Evolutionary conservation across 768 basidiomycete species (phyloP).

Genomic region (Panellus pusillus): DNA sequence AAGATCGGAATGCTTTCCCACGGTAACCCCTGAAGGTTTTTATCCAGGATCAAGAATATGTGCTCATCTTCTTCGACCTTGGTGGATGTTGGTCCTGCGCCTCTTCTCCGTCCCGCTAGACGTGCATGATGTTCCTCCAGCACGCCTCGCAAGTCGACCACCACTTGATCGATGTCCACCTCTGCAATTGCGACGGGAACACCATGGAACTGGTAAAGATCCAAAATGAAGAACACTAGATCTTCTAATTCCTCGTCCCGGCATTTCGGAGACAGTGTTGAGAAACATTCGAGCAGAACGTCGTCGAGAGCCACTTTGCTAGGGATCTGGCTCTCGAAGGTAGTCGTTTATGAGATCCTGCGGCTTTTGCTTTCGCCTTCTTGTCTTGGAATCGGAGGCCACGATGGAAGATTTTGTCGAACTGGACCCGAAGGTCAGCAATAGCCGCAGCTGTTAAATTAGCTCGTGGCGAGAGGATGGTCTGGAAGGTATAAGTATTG

Average conservation of each 20-base stretch:
- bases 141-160: constrained; percentile 74
- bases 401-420: constrained; percentile 77
- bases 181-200: constrained; percentile 87
- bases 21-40: constrained; percentile 83
- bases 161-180: constrained; percentile 89
- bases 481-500: constrained; percentile 37
- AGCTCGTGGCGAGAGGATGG: constrained; percentile 56
- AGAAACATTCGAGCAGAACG: constrained; percentile 80
- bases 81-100: constrained; percentile 18
- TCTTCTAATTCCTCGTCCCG: constrained; percentile 96
- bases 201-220: constrained; percentile 92
- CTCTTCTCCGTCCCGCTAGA: constrained; percentile 27
- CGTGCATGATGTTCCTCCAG: constrained; percentile 70
- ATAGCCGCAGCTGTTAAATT: constrained; percentile 46
- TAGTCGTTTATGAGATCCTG: constrained; percentile 33
- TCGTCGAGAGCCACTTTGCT: constrained; percentile 65
- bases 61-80: constrained; percentile 56
- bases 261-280: constrained; percentile 76
- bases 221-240: constrained; percentile 88
- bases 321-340: constrained; percentile 32
- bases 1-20: constrained; percentile 95
- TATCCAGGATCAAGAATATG: constrained; percentile 86
- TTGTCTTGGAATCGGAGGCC: constrained; percentile 62
- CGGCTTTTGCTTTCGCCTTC: constrained; percentile 44
- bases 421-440: constrained; percentile 56